Evolutionary conservation across 1,284 basidiomycete species (phyloP), one percentile per base, ranked within the genome.

Genomic region (Cutaneotrichosporon mucoides): DNA sequence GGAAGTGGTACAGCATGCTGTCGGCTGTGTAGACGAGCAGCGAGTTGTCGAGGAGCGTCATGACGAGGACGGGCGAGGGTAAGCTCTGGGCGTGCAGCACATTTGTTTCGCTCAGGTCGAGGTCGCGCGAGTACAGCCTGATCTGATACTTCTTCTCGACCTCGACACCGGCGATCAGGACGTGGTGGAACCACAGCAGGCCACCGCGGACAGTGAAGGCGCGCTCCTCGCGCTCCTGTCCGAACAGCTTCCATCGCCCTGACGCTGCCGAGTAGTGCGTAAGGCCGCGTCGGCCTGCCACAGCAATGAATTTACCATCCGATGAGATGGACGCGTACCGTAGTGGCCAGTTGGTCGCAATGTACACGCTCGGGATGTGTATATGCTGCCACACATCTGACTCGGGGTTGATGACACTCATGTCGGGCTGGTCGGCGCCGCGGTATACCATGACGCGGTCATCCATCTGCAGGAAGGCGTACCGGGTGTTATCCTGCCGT

Each of bases 371-470:
- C 0, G 96, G 96, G n/a, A 99, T 72, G 75, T 78, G 63, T 75
- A 97, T 89, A 78, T 92, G 88, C 68, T 97, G 92, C 92, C 94
- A 97, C 6, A 97, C 92, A 69, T 98, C 95, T 3, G 91, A 92
- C 71, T 97, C 94, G 13, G 95, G 95, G 71, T 97, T 97, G 74
- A 99, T 97, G 51, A 99, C 88, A 71, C 92, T 94, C 86, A 96
- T 89, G 72, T 99, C 95, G 7, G 92, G 93, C 76, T 97, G 93
- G 76, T 99, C 95, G 16, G 92, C 90, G 3, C 96, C 95, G 60
- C 96, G 85, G 73, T 98, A 99, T 13, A 99, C 87, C 4, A 97
- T 83, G 1, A 92, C 88, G 43, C 91, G 85, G 71, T 98, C 93
- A 70, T 98, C 93, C 84, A 95, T 86, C 76, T 97, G 92, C 41